phyloP scores from a whole-genome alignment of 805 yeast genomes.

The Metschnikowia borealis region DNA sequence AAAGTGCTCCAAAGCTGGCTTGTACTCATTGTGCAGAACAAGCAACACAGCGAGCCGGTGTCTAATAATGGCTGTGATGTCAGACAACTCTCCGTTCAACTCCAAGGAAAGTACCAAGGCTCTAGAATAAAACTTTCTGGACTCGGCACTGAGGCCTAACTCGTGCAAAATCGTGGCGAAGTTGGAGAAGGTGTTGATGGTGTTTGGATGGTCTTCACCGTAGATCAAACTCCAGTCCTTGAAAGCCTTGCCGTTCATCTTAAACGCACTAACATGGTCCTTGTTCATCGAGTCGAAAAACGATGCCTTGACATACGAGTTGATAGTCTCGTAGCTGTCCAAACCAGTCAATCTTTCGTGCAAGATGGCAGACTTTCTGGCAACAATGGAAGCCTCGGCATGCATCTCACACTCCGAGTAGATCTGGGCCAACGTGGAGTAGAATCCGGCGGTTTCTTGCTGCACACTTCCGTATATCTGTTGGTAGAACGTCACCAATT shows the following conservation, averaged over 20 bases:
- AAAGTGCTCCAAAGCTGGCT: conserved; percentile 54
- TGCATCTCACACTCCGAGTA: conserved; percentile 57
- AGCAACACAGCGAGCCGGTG: conserved; percentile 58
- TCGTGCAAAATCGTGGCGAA: conserved; percentile 57
- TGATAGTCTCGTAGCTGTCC: conserved; percentile 73
- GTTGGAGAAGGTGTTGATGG: conserved; percentile 58
- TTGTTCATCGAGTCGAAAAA: conserved; percentile 61
- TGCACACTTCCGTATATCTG: conserved; percentile 82
- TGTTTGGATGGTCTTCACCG: conserved; percentile 67
- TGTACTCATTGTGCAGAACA: conserved; percentile 48
- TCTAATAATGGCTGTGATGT: conserved; percentile 59
- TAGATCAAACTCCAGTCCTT: conserved; percentile 54
- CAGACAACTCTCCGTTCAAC: conserved; percentile 55
- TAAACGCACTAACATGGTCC: conserved; percentile 56
- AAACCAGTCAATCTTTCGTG: conserved; percentile 78
- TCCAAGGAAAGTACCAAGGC: conserved; percentile 49
- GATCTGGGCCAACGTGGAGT: conserved; percentile 59
- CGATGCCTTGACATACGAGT: conserved; percentile 72
- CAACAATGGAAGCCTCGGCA: conserved; percentile 57
- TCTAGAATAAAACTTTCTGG: conserved; percentile 50
- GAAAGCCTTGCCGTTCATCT: conserved; percentile 57
- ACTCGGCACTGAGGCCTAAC: conserved; percentile 42
- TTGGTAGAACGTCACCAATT: conserved; percentile 69
- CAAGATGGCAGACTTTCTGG: conserved; percentile 66
- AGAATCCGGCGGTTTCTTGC: conserved; percentile 70